Evolutionary conservation across 1,139 yeast species (phyloP).

Genomic region (Nakaseomyces nivariensis): DNA sequence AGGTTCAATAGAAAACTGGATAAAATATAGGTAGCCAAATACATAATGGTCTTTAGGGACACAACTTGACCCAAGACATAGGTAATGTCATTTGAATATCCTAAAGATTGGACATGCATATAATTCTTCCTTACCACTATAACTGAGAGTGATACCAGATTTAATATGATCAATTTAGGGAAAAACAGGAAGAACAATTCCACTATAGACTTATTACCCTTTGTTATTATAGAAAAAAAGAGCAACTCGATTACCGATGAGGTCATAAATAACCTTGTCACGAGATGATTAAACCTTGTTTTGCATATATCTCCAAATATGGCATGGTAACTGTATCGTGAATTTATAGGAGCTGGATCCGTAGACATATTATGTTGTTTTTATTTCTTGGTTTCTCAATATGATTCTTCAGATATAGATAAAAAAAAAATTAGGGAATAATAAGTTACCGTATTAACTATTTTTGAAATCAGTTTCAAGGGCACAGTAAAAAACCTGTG

Average conservation of each 20-base stretch:
- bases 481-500: no score
- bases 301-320: slow-evolving; percentile 34
- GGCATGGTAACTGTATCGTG: slow-evolving; percentile 30
- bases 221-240: slow-evolving; percentile 22
- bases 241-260: slow-evolving; percentile 28
- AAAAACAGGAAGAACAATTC: slow-evolving; percentile 26
- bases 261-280: slow-evolving; percentile 31
- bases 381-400: not conserved
- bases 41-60: slow-evolving; percentile 34
- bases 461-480: no score
- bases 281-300: slow-evolving; percentile 32
- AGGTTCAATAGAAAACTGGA: slow-evolving; percentile 33
- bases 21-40: slow-evolving; percentile 31
- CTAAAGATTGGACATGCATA: slow-evolving; percentile 42
- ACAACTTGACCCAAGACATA: slow-evolving; percentile 41
- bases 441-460: no score
- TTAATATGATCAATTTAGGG: slow-evolving; percentile 27
- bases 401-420: no score
- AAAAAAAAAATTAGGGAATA: no score
- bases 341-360: slow-evolving; percentile 16
- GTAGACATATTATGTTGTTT: slow-evolving; percentile 8
- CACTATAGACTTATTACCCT: slow-evolving; percentile 11
- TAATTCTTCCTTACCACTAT: slow-evolving; percentile 41
- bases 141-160: slow-evolving; percentile 34
- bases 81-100: slow-evolving; percentile 41